Evolutionary conservation across 306 rosid genomes (phyloP).

Genomic region (Fragaria vesca): DNA sequence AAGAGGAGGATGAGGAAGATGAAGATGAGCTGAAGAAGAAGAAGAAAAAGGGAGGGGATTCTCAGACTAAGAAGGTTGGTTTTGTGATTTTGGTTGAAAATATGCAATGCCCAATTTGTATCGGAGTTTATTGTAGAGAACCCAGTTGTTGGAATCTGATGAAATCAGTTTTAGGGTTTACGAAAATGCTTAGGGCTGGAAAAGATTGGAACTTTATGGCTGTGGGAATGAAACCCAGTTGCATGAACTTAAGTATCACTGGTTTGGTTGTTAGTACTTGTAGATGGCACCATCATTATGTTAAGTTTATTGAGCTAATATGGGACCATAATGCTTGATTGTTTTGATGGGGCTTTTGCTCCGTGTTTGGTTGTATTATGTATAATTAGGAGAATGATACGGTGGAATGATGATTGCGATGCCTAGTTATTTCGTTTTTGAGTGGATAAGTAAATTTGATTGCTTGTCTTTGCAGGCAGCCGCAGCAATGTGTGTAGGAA

Average conservation of each 20-base stretch:
- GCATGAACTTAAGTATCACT: neutral
- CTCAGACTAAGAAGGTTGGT: conserved; percentile 83
- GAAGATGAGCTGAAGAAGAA: conserved; percentile 32
- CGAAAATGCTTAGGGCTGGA: neutral
- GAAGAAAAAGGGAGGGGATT: conserved; percentile 39
- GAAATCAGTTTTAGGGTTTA: neutral
- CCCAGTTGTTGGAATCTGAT: conserved; percentile 2
- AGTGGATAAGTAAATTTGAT: conserved; percentile 1
- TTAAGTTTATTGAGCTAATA: neutral
- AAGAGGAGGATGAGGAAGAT: conserved; percentile 18
- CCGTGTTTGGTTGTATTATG: neutral
- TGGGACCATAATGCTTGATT: neutral
- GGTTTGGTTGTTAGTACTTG: neutral
- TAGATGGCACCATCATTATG: neutral
- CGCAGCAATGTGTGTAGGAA: conserved; percentile 95
- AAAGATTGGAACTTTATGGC: neutral
- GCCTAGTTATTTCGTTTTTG: conserved; percentile 8
- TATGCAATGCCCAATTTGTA: conserved; percentile 12
- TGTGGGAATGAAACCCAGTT: neutral
- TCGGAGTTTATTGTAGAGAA: conserved; percentile 4
- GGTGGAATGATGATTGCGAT: neutral
- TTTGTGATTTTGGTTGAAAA: neutral
- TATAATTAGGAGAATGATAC: neutral
- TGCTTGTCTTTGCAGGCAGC: conserved; percentile 67
- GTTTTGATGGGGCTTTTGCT: neutral